Conservation (phyloP, 148 eudicot genomes). For the Talinum fruticosum region DNA sequence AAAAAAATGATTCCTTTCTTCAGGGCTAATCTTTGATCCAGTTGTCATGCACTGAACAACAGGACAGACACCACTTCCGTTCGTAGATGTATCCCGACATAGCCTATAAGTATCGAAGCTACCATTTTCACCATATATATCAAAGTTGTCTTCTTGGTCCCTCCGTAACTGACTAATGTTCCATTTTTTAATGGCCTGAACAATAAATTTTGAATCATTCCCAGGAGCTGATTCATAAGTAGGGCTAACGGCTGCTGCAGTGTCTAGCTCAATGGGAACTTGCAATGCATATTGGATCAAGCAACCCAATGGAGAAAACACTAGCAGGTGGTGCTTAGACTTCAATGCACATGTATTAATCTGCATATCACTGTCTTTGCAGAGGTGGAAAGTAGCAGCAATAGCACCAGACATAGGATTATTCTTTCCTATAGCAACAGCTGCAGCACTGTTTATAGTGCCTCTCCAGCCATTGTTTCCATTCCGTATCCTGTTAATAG, state of each 20-base stretch:
- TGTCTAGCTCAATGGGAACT: slow-evolving; percentile 37
- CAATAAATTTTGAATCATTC: slow-evolving; percentile 45
- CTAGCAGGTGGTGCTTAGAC: slow-evolving; percentile 51
- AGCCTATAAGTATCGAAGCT: slow-evolving; percentile 41
- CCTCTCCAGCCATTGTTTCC: slow-evolving; percentile 66
- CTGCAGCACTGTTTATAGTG: slow-evolving; percentile 64
- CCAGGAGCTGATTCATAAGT: slow-evolving; percentile 39
- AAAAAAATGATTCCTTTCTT: slow-evolving; percentile 59
- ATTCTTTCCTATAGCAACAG: slow-evolving; percentile 57
- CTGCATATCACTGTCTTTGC: slow-evolving; percentile 28
- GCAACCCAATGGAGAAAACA: slow-evolving; percentile 65
- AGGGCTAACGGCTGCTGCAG: slow-evolving; percentile 22
- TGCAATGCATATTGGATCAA: slow-evolving; percentile 62
- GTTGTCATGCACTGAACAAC: slow-evolving; percentile 18
- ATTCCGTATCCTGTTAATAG: slow-evolving; percentile 63
- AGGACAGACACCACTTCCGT: slow-evolving; percentile 24
- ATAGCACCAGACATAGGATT: slow-evolving; percentile 49
- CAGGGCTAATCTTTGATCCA: slow-evolving; percentile 31
- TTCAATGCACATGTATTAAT: slow-evolving; percentile 23
- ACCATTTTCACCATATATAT: slow-evolving; percentile 72
- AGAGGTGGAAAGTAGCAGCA: slow-evolving; percentile 59
- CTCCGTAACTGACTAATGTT: slow-evolving; percentile 68
- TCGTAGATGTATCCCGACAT: slow-evolving; percentile 37
- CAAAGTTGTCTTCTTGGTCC: slow-evolving; percentile 54
- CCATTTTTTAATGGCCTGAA: slow-evolving; percentile 76